phyloP scores from a whole-genome alignment of 768 basidiomycete genomes.

The Kwoniella dendrophila region DNA sequence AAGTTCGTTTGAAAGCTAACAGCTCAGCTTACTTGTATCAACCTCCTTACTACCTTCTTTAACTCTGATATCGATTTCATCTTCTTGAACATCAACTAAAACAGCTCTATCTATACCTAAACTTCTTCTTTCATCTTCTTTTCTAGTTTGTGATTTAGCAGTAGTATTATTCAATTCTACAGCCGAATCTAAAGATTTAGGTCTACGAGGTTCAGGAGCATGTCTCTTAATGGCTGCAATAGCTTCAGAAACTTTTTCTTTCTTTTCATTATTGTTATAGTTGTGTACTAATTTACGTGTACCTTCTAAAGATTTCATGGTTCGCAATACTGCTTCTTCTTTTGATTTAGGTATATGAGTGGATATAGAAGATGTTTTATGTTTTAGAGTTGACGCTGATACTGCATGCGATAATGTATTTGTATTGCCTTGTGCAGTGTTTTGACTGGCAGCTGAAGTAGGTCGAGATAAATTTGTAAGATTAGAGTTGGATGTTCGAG shows the following conservation, averaged over 20 bases:
- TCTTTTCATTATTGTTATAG: not conserved
- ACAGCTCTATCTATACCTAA: constrained; percentile 26
- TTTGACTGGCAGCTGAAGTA: constrained; percentile 8
- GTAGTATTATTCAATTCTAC: constrained; percentile 20
- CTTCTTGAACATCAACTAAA: constrained; percentile 20
- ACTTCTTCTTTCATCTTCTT: constrained; percentile 31
- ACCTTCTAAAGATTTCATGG: constrained; percentile 44
- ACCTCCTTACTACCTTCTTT: constrained; percentile 25
- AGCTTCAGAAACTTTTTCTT: constrained; percentile 31
- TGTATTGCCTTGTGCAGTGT: no score
- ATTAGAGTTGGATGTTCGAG: constrained; percentile 35
- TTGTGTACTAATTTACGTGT: constrained; percentile 8
- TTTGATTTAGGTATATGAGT: constrained; percentile 28
- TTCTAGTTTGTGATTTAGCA: constrained; percentile 1
- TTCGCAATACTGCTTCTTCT: constrained; percentile 39
- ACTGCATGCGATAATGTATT: constrained; percentile 6
- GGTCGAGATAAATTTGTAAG: constrained; percentile 22
- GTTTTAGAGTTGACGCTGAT: constrained; percentile 21
- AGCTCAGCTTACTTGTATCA: constrained; percentile 10
- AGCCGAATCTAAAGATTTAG: constrained; percentile 27
- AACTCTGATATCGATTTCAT: constrained; percentile 18
- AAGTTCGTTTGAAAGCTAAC: not conserved
- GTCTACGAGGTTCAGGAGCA: constrained; percentile 44
- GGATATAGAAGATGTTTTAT: constrained; percentile 26
- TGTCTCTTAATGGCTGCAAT: constrained; percentile 32